These are phyloP conservation scores for Polytrichum formosum DNA, from an alignment of 225 moss, liverwort and hornwort species.

Conservation along the genomic window DNA sequence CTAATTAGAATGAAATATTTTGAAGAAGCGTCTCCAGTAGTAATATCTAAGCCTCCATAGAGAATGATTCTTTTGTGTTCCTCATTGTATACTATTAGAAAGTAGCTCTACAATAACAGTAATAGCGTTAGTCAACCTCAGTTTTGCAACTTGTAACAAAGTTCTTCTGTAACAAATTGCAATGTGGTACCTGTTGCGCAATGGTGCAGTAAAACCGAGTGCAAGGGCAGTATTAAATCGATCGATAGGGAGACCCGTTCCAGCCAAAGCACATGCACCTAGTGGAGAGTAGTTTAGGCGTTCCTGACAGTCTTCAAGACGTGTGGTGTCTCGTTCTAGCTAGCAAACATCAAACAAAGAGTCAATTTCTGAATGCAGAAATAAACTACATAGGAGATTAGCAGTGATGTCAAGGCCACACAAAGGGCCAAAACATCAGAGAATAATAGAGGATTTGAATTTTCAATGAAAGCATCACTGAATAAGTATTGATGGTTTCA, in stretches of 20 bases:
- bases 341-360: slow-evolving; percentile 33
- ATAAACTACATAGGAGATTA: not conserved
- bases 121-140: no score
- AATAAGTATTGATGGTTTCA: no score
- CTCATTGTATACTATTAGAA: no score
- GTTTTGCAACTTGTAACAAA: no score
- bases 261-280: slow-evolving; percentile 95
- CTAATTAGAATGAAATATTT: no score
- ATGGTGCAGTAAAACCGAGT: slow-evolving; percentile 79
- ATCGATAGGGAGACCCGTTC: slow-evolving; percentile 98
- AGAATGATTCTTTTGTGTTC: no score
- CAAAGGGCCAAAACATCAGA: not conserved
- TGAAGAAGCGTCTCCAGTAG: no score
- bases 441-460: not conserved
- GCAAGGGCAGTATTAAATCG: slow-evolving; percentile 77
- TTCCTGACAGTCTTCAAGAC: slow-evolving; percentile 70
- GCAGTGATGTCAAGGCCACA: not conserved
- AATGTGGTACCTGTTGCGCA: slow-evolving; percentile 74
- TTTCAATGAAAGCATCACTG: not conserved
- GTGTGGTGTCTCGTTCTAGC: slow-evolving; percentile 92
- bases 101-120: no score
- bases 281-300: slow-evolving; percentile 92
- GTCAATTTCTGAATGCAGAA: not conserved
- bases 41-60: no score
- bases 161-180: no score